These are phyloP conservation scores for Alternaria gaisen DNA, from an alignment of 2,329 filamentous ascomycete genomes.

Conservation along the genomic window DNA sequence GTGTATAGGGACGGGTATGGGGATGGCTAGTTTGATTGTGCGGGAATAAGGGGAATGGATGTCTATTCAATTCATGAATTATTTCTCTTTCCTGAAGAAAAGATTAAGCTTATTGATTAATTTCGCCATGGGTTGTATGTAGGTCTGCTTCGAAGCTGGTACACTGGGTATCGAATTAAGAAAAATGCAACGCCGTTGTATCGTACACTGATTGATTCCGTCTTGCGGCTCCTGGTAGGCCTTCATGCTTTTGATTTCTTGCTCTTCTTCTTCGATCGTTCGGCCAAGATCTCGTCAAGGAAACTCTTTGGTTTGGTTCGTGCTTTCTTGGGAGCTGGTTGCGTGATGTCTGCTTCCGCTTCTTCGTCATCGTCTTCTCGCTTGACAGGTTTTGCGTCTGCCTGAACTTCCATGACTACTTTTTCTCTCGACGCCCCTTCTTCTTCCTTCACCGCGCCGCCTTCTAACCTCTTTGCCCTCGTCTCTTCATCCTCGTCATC, in stretches of 20 bases:
- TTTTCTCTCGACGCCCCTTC: not conserved
- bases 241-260: constrained; percentile 30
- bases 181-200: not conserved
- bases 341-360: constrained; percentile 7
- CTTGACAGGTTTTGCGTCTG: constrained; percentile 6
- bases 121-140: too few species aligned
- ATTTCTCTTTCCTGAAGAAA: not conserved
- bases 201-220: too few species aligned
- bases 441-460: not conserved
- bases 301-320: constrained; percentile 58
- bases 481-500: constrained; percentile 25
- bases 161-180: not conserved
- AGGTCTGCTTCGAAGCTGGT: too few species aligned
- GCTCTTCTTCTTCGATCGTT: constrained; percentile 62
- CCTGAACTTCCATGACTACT: not conserved
- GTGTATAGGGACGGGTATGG: constrained; percentile 70
- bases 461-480: constrained; percentile 14
- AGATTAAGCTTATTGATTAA: too few species aligned
- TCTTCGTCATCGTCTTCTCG: constrained; percentile 17
- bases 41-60: constrained; percentile 47
- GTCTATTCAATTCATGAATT: not conserved
- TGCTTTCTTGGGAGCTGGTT: constrained; percentile 26
- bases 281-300: constrained; percentile 62
- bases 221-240: too few species aligned
- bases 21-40: constrained; percentile 62